Percentiles rank a stretch among this genome's conserved stretches.
Evolutionary conservation across 345 rosid genomes (phyloP).

Genomic region (Excoecaria cochinchinensis): DNA sequence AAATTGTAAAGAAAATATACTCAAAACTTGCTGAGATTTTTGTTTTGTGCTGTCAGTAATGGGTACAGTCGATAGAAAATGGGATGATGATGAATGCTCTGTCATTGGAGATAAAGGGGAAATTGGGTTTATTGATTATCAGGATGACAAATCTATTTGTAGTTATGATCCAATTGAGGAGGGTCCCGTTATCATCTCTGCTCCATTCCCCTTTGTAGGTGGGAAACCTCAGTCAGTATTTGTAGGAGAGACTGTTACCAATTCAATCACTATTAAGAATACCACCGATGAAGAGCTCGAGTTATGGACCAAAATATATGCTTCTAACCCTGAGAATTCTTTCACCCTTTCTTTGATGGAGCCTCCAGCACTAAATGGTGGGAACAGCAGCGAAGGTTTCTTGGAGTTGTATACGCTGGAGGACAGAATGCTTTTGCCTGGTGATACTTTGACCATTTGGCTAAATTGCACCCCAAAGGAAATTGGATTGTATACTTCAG

Average conservation of each 20-base stretch:
- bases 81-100: constrained; percentile 67
- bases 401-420: constrained; percentile 50
- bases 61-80: constrained; percentile 45
- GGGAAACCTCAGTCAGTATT: constrained; percentile 62
- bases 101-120: constrained; percentile 78
- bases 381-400: constrained; percentile 36
- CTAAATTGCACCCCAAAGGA: constrained; percentile 68
- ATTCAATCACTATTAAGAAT: constrained; percentile 31
- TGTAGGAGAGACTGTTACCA: constrained; percentile 60
- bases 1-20: not conserved
- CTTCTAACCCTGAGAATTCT: constrained; percentile 26
- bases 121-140: constrained; percentile 66
- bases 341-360: constrained; percentile 67
- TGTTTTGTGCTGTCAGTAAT: constrained; percentile 19
- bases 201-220: constrained; percentile 58
- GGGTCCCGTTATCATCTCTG: constrained; percentile 60
- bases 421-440: constrained; percentile 77
- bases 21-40: not conserved
- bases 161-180: constrained; percentile 47
- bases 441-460: constrained; percentile 62
- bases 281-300: constrained; percentile 27
- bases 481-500: constrained; percentile 68
- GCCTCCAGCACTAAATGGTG: constrained; percentile 45
- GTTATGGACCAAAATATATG: constrained; percentile 26
- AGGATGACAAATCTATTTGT: constrained; percentile 50